Conservation (phyloP, 1,284 basidiomycete genomes). For the Leccinum huronense region DNA sequence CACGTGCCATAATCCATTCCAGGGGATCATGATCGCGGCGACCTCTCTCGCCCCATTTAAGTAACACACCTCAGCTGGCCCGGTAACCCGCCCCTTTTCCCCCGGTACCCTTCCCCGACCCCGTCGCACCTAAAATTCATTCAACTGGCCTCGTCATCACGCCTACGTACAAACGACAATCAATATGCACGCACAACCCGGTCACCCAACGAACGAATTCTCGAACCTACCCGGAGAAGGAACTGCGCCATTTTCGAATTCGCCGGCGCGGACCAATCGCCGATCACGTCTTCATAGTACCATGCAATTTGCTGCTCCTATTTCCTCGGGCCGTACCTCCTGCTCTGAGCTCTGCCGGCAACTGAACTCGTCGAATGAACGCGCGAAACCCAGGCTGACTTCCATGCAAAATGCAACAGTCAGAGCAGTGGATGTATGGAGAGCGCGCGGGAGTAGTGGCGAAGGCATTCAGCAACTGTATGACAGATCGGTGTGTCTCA, state of each 20-base stretch:
- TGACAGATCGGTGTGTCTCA: constrained; percentile 77
- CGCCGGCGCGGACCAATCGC: neutral
- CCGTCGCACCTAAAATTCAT: neutral
- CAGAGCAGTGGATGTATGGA: constrained; percentile 78
- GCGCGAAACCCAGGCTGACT: constrained; percentile 54
- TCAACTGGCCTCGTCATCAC: neutral
- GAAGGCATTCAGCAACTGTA: constrained; percentile 89
- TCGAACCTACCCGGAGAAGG: neutral
- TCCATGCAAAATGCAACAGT: constrained; percentile 55
- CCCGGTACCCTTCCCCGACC: neutral
- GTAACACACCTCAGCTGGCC: neutral
- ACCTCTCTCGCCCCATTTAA: neutral
- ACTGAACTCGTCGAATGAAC: neutral
- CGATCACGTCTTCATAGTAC: neutral
- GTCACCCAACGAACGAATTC: neutral
- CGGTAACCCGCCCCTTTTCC: neutral
- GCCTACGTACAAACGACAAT: neutral
- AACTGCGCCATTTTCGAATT: neutral
- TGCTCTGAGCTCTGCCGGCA: neutral
- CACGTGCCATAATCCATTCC: neutral
- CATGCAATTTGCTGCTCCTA: neutral
- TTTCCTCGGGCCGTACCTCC: neutral
- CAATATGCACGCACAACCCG: neutral
- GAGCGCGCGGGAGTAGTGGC: constrained; percentile 87
- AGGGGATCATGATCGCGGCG: neutral